Conservation (phyloP, 352 stramenopile genomes). For the Globisporangium ultimum region DNA sequence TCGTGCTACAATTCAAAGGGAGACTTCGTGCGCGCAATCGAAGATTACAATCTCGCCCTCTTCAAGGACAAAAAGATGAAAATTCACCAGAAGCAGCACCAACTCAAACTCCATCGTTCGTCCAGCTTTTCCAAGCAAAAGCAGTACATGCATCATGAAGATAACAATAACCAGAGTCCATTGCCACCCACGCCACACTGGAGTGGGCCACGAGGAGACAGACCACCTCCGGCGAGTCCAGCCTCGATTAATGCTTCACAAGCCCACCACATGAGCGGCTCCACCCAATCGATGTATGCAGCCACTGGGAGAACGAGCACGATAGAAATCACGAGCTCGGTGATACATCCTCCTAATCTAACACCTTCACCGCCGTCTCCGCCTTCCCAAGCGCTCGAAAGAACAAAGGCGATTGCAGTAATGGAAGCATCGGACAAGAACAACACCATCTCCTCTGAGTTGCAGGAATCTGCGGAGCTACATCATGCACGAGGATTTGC, state of each 20-base stretch:
- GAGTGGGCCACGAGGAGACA: background rate
- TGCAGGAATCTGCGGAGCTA: slow-evolving; percentile 34
- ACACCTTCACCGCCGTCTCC: background rate
- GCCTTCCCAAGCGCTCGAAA: background rate
- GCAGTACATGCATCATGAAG: slow-evolving; percentile 27
- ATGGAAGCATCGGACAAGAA: slow-evolving; percentile 13
- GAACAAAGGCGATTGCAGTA: slow-evolving; percentile 25
- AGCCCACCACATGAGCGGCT: background rate
- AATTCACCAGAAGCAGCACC: slow-evolving; percentile 21
- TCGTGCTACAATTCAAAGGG: slow-evolving; percentile 87
- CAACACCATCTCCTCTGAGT: background rate
- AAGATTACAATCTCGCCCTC: slow-evolving; percentile 89
- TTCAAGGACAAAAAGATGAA: slow-evolving; percentile 66
- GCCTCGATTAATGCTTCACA: background rate
- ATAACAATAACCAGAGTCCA: slow-evolving; percentile 22
- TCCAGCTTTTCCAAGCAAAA: slow-evolving; percentile 21
- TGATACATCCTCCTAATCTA: background rate
- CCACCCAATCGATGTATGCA: background rate
- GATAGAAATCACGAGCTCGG: background rate
- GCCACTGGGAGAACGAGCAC: background rate
- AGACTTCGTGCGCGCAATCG: slow-evolving; percentile 82
- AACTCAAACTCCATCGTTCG: slow-evolving; percentile 30
- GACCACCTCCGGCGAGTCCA: background rate
- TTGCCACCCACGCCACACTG: slow-evolving; percentile 1
- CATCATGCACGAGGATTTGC: slow-evolving; percentile 69